Percentiles rank a stretch among this genome's conserved stretches.
phyloP scores from a whole-genome alignment of 2,329 filamentous ascomycete genomes.

The Talaromyces albobiverticillius region DNA sequence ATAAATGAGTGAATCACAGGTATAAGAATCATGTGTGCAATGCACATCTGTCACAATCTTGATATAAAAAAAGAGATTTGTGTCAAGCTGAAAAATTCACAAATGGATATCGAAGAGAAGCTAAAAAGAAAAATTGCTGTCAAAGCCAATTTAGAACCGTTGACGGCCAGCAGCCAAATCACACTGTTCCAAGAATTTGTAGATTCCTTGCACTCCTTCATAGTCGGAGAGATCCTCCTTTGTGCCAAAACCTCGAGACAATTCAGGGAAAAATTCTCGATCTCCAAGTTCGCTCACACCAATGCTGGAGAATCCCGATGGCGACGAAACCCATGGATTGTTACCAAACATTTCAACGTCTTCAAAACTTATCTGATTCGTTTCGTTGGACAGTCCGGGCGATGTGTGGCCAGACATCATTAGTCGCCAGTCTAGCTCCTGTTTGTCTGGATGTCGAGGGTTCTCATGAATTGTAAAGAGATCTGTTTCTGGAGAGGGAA shows the following conservation, averaged over 20 bases:
- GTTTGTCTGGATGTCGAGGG: conserved; percentile 18
- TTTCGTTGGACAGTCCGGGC: conserved; percentile 22
- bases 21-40: not conserved
- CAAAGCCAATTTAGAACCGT: conserved; percentile 15
- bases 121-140: conserved; percentile 11
- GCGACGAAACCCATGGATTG: conserved; percentile 55
- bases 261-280: conserved; percentile 37
- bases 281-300: conserved; percentile 52
- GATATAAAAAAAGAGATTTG: not conserved
- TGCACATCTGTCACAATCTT: not conserved
- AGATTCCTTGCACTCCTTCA: conserved; percentile 64
- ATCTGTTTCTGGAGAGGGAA: conserved; percentile 41
- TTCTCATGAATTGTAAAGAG: conserved; percentile 43
- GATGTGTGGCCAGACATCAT: conserved; percentile 51
- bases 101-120: conserved; percentile 10
- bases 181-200: conserved; percentile 63
- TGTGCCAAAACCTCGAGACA: conserved; percentile 31
- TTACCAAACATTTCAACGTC: conserved; percentile 42
- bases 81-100: not conserved
- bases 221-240: conserved; percentile 49
- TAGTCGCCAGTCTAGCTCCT: conserved; percentile 52
- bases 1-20: not conserved
- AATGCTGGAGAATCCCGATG: conserved; percentile 58
- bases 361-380: conserved; percentile 36
- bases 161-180: conserved; percentile 47